Base-by-base conservation (phyloP, 2,329 filamentous ascomycete genomes). In the Periglandula ipomoeae region DNA sequence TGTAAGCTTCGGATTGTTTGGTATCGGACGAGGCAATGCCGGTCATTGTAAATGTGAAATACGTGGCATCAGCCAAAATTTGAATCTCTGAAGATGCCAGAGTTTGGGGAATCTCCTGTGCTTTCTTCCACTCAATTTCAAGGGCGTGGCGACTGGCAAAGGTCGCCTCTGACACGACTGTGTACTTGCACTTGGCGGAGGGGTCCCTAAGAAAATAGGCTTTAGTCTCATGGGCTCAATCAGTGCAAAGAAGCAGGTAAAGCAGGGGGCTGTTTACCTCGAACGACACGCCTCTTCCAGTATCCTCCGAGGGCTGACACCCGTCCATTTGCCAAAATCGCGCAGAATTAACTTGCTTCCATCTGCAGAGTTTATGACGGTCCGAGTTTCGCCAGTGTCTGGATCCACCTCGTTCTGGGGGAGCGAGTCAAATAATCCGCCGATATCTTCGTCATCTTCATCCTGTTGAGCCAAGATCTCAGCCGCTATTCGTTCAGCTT, bases 271-370 rank as follows among this genome's bases (percentile, higher is more conserved):
- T 17, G 20, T 4, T 42, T 65, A 85, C 84, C 84, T 84, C 53
- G 89, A 80, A 57, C 85, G 84, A 63, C 90, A 94, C n/a, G 87
- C 80, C 64, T 96, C 90, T 63, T 96, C 89, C 11, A 97, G 69
- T 24, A 87, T 75, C 55, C 85, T 78, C 53, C 81, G 79, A 15
- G 91, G 90, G 56, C 72, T 86, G 26, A 95, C 67, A 7, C 91
- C 90, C 13, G 79, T 78, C 72, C 82, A 83, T 63, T 88, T 89
- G 1, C 88, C 89, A 72, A 97, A 96, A 58, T 96, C 85, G 39
- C 87, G 76, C 44, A 95, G 76, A 1, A 71, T 75, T 4, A 89
- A 66, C 49, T 76, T 81, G 5, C 70, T 62, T 2, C 79, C 75
- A 54, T 78, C 65, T 48, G 69, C 56, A 42, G 71, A 68, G 58